Evolutionary conservation across 2,329 filamentous ascomycete genomes (phyloP), one percentile per base, ranked within the genome.

Genomic region (Metarhizium humberi): DNA sequence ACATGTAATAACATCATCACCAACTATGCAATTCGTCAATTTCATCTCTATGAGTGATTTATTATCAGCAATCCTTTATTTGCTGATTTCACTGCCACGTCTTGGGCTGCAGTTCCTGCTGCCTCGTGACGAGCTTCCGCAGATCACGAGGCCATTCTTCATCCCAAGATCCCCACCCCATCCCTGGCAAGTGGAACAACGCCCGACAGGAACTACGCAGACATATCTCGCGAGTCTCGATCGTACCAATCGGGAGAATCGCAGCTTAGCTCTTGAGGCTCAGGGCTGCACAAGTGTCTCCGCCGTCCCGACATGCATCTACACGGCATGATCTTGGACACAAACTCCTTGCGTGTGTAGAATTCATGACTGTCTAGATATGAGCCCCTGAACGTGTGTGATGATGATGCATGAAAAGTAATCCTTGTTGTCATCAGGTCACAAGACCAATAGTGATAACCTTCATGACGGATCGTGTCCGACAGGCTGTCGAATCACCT

Each of bases 391-490:
- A 16, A 45, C 7, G 42, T 43, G 40, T n/a, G 16, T 43, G 40
- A 43, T 18, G 40, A n/a, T 43, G 34, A 13, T 36, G 34, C 10
- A 6, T 43, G 40, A 43, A 16, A 14, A 6, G 40, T n/a, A 14
- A 43, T 16, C 25, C 25, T 43, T 16, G 40, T 43, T 14, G 40
- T 4, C 40, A 43, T 43, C 6, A n/a, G 16, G 40, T 43, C 40
- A 43, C 40, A 43, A 43, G 40, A 52, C 18, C 54, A 38, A 52
- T 29, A 48, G 32, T 29, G 50, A 49, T 25, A 56, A 43, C 54
- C 49, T 43, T 14, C 11, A 18, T 18, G 40, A n/a, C 16, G 42
- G 0, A 8, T 25, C 11, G 18, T 6, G 42, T 20, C 7, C 38
- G 38, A 34, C 6, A 11, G 5, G 13, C n/a, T 45, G n/a, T 20